A percentile compares a stretch with the other conserved stretches of the same genome.
Conservation (phyloP, 331 rosid species). For the Acacia pycnantha region DNA sequence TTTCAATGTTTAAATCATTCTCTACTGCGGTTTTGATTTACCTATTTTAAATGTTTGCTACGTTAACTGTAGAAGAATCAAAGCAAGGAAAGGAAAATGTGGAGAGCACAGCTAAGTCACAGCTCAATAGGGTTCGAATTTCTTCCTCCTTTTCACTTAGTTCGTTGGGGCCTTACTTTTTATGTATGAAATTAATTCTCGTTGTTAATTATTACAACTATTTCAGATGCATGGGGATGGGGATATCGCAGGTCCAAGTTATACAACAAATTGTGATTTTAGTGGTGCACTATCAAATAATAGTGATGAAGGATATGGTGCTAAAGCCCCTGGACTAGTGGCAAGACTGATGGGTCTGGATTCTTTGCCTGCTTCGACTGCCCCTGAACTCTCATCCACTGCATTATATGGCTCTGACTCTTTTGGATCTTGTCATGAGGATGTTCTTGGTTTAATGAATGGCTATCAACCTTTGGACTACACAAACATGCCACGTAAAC, state of each 20-base stretch:
- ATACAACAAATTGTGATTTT: slow-evolving; percentile 49
- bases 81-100: slow-evolving; percentile 62
- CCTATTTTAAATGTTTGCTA: slow-evolving; percentile 27
- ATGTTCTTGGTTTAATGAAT: slow-evolving; percentile 31
- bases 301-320: slow-evolving; percentile 67
- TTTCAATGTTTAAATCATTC: slow-evolving; percentile 6
- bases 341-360: slow-evolving; percentile 97
- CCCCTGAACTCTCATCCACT: slow-evolving; percentile 46
- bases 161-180: neutral
- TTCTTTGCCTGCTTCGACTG: slow-evolving; percentile 59
- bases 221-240: slow-evolving; percentile 65
- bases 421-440: slow-evolving; percentile 42
- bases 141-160: neutral
- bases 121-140: slow-evolving; percentile 51
- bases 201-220: slow-evolving; percentile 21
- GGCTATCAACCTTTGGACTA: slow-evolving; percentile 39
- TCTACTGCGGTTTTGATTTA: neutral
- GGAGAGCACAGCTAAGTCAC: slow-evolving; percentile 46
- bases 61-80: slow-evolving; percentile 45
- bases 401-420: slow-evolving; percentile 40
- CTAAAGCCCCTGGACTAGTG: slow-evolving; percentile 82
- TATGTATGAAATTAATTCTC: neutral
- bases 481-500: slow-evolving; percentile 45
- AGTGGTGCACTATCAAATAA: slow-evolving; percentile 43
- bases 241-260: slow-evolving; percentile 59